These are phyloP conservation scores for Aspergillus funiculosus DNA, from an alignment of 495 filamentous ascomycete species.

Conservation along the genomic window DNA sequence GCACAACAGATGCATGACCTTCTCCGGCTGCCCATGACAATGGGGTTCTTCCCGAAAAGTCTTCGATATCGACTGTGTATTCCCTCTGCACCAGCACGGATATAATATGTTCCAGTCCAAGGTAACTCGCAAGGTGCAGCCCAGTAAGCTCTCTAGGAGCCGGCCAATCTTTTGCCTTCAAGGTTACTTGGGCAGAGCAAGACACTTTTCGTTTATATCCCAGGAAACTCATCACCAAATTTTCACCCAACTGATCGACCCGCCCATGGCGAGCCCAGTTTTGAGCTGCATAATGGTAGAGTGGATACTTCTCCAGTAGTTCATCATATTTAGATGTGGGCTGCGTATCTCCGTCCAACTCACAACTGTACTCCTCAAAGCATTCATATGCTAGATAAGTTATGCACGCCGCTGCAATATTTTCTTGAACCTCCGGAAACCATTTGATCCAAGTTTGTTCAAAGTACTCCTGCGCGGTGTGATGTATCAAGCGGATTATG, in stretches of 20 bases:
- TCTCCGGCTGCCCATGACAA: neutral
- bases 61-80: neutral
- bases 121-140: slow-evolving; percentile 17
- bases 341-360: slow-evolving; percentile 10
- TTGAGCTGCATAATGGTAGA: slow-evolving; percentile 28
- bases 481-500: slow-evolving; percentile 26
- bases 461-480: slow-evolving; percentile 32
- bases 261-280: slow-evolving; percentile 29
- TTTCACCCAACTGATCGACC: slow-evolving; percentile 5
- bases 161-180: neutral
- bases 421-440: slow-evolving; percentile 23
- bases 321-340: slow-evolving; percentile 12
- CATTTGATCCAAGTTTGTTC: slow-evolving; percentile 20
- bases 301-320: slow-evolving; percentile 15
- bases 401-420: slow-evolving; percentile 25
- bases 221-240: slow-evolving; percentile 15
- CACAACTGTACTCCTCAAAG: slow-evolving; percentile 5
- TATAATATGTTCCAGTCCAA: slow-evolving; percentile 17
- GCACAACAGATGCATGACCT: neutral
- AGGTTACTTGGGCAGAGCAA: neutral
- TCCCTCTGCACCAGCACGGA: too few relatives aligned
- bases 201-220: slow-evolving; percentile 9
- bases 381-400: slow-evolving; percentile 25
- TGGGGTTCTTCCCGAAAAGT: slow-evolving; percentile 1
- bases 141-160: neutral